A percentile compares a stretch with the other conserved stretches of the same genome.
Evolutionary conservation across 345 rosid genomes (phyloP).

Genomic region (Hibiscus mutabilis): DNA sequence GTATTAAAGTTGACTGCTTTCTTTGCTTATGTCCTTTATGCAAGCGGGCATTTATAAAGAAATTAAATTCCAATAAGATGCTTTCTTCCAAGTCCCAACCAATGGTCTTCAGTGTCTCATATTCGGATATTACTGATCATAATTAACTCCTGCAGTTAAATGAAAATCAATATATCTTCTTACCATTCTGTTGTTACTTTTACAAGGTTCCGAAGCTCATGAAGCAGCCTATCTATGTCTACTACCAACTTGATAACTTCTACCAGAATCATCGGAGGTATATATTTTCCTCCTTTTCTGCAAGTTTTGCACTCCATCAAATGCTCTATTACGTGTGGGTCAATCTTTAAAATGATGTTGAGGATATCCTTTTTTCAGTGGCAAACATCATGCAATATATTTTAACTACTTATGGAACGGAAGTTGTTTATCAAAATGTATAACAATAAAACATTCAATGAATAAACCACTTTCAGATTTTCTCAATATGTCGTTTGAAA

Average conservation of each 20-base stretch:
- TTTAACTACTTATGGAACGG: not conserved
- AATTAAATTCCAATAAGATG: not conserved
- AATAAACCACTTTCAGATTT: not conserved
- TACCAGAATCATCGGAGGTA: slow-evolving; percentile 99
- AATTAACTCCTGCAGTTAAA: not conserved
- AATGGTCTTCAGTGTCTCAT: not conserved
- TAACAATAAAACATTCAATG: not conserved
- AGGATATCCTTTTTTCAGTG: not conserved
- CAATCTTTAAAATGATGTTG: not conserved
- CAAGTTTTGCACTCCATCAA: not conserved
- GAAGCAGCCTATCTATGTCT: slow-evolving; percentile 82
- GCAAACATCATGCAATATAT: not conserved
- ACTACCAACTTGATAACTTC: slow-evolving; percentile 97
- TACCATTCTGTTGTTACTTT: slow-evolving; percentile 14
- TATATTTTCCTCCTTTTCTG: slow-evolving; percentile 12
- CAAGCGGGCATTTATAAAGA: not conserved
- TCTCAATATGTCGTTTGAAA: not conserved
- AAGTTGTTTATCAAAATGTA: not conserved
- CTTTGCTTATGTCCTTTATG: not conserved
- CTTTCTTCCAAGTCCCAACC: not conserved
- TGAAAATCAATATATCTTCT: not conserved
- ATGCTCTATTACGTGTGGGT: not conserved
- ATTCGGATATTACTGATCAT: not conserved
- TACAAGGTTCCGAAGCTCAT: slow-evolving; percentile 67
- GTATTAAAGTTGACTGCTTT: not conserved